These are phyloP conservation scores for Baorangia bicolor DNA, from an alignment of 768 basidiomycete species.

Conservation along the genomic window DNA sequence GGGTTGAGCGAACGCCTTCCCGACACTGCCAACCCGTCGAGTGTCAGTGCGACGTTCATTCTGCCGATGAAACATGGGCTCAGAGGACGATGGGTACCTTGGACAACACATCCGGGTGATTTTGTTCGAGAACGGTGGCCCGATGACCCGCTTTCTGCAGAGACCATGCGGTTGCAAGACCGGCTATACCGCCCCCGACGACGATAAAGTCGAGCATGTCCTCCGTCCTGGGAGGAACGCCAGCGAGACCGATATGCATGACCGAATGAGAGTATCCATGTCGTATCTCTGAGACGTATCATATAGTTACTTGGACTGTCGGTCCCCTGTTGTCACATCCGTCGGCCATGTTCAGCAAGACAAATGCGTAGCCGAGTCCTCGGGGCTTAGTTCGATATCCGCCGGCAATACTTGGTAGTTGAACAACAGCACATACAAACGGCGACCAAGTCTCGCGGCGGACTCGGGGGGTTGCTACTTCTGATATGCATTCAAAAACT, in stretches of 20 bases:
- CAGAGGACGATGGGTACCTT: conserved; percentile 24
- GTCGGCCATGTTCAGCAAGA: too few relatives aligned
- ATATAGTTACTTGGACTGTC: too few relatives aligned
- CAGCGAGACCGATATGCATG: conserved; percentile 11
- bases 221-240: conserved; percentile 2
- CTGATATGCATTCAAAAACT: conserved; percentile 42
- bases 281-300: too few relatives aligned
- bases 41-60: neutral
- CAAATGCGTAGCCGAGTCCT: too few relatives aligned
- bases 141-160: conserved; percentile 54
- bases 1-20: conserved; percentile 46
- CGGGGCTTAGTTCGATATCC: neutral
- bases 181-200: conserved; percentile 41
- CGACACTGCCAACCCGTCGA: conserved; percentile 21
- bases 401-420: too few relatives aligned
- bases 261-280: neutral
- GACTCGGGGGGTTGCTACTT: neutral
- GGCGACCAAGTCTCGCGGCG: neutral
- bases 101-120: conserved; percentile 37
- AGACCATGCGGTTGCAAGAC: conserved; percentile 54
- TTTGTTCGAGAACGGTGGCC: conserved; percentile 53
- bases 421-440: too few relatives aligned
- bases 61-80: neutral
- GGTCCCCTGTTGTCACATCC: too few relatives aligned
- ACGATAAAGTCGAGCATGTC: conserved; percentile 23